A percentile compares a stretch with the other conserved stretches of the same genome.
Evolutionary conservation across 176 grass and related monocot genomes (phyloP).

Genomic region (Neostapfia colusana): DNA sequence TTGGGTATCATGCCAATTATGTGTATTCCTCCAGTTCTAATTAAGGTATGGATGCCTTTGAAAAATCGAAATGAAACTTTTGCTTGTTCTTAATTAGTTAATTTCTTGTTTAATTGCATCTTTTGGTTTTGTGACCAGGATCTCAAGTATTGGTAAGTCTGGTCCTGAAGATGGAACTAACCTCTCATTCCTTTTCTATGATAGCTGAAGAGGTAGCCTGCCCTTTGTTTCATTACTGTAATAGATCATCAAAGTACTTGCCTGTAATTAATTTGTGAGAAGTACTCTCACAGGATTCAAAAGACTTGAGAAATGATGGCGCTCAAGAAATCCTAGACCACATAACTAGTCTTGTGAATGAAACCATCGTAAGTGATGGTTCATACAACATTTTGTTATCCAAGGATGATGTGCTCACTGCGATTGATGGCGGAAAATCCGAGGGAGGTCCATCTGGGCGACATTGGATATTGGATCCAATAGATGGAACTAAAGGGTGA

Average conservation of each 20-base stretch:
- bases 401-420: constrained; percentile 71
- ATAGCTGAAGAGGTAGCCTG: constrained; percentile 83
- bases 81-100: too few species aligned
- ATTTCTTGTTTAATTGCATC: too few species aligned
- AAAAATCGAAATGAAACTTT: background rate
- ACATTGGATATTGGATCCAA: constrained; percentile 96
- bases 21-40: background rate
- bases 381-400: constrained; percentile 57
- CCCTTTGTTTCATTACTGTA: background rate
- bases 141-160: constrained; percentile 88
- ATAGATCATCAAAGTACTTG: background rate
- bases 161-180: constrained; percentile 69
- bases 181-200: constrained; percentile 65
- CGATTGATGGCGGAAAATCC: constrained; percentile 85
- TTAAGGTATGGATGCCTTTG: background rate
- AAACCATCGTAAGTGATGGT: constrained; percentile 65
- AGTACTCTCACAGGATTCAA: constrained; percentile 59
- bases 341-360: constrained; percentile 76
- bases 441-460: constrained; percentile 73
- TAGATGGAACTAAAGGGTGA: constrained; percentile 99
- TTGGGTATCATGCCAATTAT: background rate
- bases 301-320: constrained; percentile 66
- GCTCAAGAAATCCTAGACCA: constrained; percentile 67
- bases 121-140: constrained; percentile 36
- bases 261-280: background rate